These are phyloP conservation scores for Populus simonii DNA, from an alignment of 345 rosid genomes.

Conservation along the genomic window DNA sequence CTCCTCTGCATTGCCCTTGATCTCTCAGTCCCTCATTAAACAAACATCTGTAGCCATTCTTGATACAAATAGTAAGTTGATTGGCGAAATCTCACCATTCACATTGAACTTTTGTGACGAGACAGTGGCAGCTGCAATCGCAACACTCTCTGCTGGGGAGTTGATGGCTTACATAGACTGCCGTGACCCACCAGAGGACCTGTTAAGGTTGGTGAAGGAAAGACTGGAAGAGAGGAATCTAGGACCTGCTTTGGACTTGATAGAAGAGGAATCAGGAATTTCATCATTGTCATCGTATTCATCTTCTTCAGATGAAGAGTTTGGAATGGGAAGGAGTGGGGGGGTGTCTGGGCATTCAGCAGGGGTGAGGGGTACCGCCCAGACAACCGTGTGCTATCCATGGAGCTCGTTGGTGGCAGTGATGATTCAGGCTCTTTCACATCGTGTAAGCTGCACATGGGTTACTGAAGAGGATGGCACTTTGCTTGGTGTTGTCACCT, in stretches of 20 bases:
- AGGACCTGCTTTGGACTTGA: conserved; percentile 31
- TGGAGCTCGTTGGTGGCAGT: conserved; percentile 62
- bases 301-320: conserved; percentile 50
- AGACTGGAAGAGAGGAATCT: conserved; percentile 43
- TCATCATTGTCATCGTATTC: conserved; percentile 24
- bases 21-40: conserved; percentile 30
- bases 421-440: conserved; percentile 62
- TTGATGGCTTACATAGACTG: conserved; percentile 57
- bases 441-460: conserved; percentile 52
- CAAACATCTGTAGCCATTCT: conserved; percentile 53
- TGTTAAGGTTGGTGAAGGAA: conserved; percentile 41
- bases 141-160: conserved; percentile 50
- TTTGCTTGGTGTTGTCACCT: conserved; percentile 50
- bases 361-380: conserved; percentile 35
- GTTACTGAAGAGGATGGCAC: conserved; percentile 50
- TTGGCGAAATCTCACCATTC: conserved; percentile 55
- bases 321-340: conserved; percentile 27
- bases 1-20: conserved; percentile 31
- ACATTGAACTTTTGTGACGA: conserved; percentile 40
- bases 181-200: conserved; percentile 43
- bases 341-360: conserved; percentile 26
- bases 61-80: conserved; percentile 32
- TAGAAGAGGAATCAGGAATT: conserved; percentile 43
- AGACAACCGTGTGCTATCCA: conserved; percentile 46
- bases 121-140: conserved; percentile 46